A percentile compares a stretch with the other conserved stretches of the same genome.
These are phyloP conservation scores for Mycena galopus DNA, from an alignment of 768 basidiomycete genomes.

Conservation along the genomic window DNA sequence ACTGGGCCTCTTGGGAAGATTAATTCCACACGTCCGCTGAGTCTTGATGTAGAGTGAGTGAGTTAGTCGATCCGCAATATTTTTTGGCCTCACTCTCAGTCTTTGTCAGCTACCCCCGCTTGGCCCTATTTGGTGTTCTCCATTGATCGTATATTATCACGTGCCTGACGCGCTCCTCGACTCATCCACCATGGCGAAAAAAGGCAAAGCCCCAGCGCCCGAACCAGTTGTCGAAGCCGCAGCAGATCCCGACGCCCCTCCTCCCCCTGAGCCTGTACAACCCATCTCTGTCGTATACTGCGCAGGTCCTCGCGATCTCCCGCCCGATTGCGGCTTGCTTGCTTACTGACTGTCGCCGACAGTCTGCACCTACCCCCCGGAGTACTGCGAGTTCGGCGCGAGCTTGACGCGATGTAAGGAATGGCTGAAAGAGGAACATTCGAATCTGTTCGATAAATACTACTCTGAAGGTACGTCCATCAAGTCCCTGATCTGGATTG, in stretches of 20 bases:
- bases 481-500: conserved; percentile 3
- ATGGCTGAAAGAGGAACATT: conserved; percentile 81
- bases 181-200: conserved; percentile 23
- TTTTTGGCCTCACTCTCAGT: no score
- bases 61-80: no score
- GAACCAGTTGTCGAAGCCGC: conserved; percentile 42
- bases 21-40: no score
- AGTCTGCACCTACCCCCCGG: conserved; percentile 93
- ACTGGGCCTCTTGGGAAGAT: no score
- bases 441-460: conserved; percentile 79
- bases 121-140: not conserved
- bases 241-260: conserved; percentile 45
- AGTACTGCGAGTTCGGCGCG: conserved; percentile 97
- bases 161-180: not conserved
- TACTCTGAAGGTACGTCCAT: conserved; percentile 98
- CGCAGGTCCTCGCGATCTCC: conserved; percentile 52
- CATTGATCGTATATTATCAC: not conserved
- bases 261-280: conserved; percentile 61
- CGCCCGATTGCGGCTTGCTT: conserved; percentile 20
- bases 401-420: conserved; percentile 92
- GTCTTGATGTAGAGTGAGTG: no score
- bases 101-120: not conserved
- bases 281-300: conserved; percentile 78
- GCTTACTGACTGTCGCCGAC: conserved; percentile 22
- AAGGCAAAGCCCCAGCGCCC: conserved; percentile 42